Evolutionary conservation across 1,284 basidiomycete species (phyloP).

Genomic region (Xerocomus cyaneibrunnescens): DNA sequence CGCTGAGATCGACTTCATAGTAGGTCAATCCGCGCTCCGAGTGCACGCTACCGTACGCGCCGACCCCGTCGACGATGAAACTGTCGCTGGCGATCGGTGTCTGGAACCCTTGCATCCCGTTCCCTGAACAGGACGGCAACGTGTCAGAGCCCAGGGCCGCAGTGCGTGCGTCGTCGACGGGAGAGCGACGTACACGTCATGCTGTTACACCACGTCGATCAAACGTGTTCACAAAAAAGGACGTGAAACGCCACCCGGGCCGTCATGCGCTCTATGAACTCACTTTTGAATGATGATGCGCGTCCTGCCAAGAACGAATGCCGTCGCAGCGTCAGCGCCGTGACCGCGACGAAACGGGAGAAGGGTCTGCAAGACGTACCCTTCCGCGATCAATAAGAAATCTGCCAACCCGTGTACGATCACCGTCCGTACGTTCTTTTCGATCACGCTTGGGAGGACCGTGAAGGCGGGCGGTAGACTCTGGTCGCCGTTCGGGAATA

Average conservation of each 20-base stretch:
- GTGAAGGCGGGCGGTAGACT: conserved; percentile 62
- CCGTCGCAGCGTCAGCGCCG: neutral
- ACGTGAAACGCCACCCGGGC: too few relatives aligned
- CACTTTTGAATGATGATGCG: conserved; percentile 69
- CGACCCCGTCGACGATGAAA: conserved; percentile 68
- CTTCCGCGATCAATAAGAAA: conserved; percentile 69
- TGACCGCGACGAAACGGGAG: too few relatives aligned
- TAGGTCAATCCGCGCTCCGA: conserved; percentile 67
- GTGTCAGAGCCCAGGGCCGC: neutral
- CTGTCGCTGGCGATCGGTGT: conserved; percentile 61
- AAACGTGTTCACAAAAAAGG: too few relatives aligned
- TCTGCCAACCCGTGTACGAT: conserved; percentile 73
- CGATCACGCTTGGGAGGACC: conserved; percentile 71
- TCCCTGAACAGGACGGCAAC: conserved; percentile 42
- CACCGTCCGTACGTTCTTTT: conserved; percentile 68
- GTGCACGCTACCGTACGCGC: conserved; percentile 62
- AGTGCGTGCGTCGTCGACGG: neutral
- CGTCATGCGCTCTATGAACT: too few relatives aligned
- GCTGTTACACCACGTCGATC: conserved; percentile 37
- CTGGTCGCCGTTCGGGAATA: conserved; percentile 60
- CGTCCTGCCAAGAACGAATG: conserved; percentile 26
- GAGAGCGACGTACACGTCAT: conserved; percentile 59
- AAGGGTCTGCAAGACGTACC: conserved; percentile 48
- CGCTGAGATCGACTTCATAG: conserved; percentile 61
- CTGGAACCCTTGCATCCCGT: conserved; percentile 70